phyloP scores from a whole-genome alignment of 2,329 filamentous ascomycete genomes.

The Cordyceps javanica region DNA sequence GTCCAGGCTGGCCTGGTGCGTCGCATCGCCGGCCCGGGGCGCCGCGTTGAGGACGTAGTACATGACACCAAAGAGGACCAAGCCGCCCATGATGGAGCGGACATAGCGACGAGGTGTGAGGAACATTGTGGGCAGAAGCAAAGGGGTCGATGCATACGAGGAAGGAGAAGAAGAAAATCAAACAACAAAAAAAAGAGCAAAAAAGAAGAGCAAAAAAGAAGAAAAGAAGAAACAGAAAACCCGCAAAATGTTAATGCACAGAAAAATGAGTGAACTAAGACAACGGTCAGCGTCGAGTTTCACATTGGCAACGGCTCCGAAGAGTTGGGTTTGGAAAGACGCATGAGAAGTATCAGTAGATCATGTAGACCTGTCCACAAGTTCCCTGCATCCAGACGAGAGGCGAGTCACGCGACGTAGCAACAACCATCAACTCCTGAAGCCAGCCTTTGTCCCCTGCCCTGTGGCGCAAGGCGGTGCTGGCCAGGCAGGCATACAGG shows the following conservation, averaged over 20 bases:
- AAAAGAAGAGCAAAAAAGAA: neutral
- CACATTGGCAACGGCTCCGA: neutral
- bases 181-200: neutral
- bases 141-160: no score
- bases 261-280: neutral
- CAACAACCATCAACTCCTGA: no score
- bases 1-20: conserved; percentile 18
- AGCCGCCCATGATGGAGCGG: conserved; percentile 6
- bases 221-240: neutral
- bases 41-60: conserved; percentile 3
- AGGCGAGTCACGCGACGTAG: no score
- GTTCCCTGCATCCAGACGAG: no score
- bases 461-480: no score
- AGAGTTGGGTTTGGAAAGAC: no score
- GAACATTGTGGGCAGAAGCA: conserved; percentile 6
- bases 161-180: no score
- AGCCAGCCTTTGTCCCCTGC: no score
- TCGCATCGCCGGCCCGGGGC: neutral
- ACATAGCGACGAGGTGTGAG: conserved; percentile 5
- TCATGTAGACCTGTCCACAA: no score
- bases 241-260: no score
- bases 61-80: conserved; percentile 3
- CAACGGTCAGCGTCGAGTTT: neutral
- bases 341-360: no score
- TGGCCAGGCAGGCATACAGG: no score